Conservation (phyloP, 2,329 filamentous ascomycete species). For the Cadophora malorum region DNA sequence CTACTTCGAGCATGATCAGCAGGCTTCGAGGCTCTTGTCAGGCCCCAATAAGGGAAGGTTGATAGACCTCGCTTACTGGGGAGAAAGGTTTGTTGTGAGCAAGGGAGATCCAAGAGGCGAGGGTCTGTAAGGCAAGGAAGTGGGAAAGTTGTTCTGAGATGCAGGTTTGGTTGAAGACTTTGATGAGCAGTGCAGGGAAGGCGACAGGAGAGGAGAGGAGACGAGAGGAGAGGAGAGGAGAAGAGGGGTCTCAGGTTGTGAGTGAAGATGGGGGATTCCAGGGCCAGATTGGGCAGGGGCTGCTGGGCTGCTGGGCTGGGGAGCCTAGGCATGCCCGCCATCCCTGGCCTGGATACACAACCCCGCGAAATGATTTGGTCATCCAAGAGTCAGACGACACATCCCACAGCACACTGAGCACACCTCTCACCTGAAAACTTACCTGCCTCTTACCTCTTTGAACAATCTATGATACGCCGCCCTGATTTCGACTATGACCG, state of each 20-base stretch:
- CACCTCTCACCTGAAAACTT: neutral
- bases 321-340: neutral
- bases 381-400: constrained; percentile 28
- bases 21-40: constrained; percentile 18
- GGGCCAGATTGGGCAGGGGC: neutral
- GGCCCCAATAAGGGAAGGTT: constrained; percentile 26
- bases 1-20: constrained; percentile 34
- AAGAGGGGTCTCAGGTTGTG: neutral
- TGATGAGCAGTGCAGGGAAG: too few species aligned
- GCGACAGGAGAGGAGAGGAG: too few species aligned
- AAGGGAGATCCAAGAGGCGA: neutral
- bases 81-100: neutral
- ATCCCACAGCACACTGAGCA: neutral
- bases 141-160: neutral
- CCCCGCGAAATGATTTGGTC: constrained; percentile 24
- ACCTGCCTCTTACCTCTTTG: neutral
- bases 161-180: neutral
- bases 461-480: neutral
- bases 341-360: constrained; percentile 18
- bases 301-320: neutral
- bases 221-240: too few species aligned
- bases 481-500: constrained; percentile 5
- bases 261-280: neutral
- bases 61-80: constrained; percentile 20
- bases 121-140: neutral